phyloP scores from a whole-genome alignment of 176 grass and related monocot genomes.

The Elaeis guineensis region DNA sequence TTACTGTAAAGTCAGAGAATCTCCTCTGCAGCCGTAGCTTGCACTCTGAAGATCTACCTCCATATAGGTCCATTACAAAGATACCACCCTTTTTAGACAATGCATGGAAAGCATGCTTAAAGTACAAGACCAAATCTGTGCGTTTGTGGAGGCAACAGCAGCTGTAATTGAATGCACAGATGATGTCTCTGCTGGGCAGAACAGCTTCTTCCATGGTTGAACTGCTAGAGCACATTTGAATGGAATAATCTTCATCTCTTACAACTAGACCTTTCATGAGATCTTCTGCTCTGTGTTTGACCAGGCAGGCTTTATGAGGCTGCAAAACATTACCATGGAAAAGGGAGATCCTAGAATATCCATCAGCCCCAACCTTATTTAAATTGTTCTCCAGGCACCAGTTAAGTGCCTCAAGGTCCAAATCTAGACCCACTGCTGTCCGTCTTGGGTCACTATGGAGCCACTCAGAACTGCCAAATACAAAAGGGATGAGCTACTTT shows the following conservation, averaged over 20 bases:
- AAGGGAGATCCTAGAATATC: slow-evolving; percentile 65
- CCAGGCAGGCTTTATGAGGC: slow-evolving; percentile 34
- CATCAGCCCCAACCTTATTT: slow-evolving; percentile 58
- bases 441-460: slow-evolving; percentile 58
- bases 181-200: slow-evolving; percentile 75
- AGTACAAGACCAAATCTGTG: slow-evolving; percentile 83
- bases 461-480: slow-evolving; percentile 54
- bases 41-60: slow-evolving; percentile 77
- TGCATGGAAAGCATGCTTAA: slow-evolving; percentile 50
- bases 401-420: slow-evolving; percentile 88
- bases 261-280: slow-evolving; percentile 33
- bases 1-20: slow-evolving; percentile 74
- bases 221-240: slow-evolving; percentile 18
- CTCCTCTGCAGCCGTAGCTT: slow-evolving; percentile 70
- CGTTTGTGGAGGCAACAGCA: slow-evolving; percentile 79
- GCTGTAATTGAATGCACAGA: slow-evolving; percentile 98
- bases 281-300: slow-evolving; percentile 38
- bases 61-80: slow-evolving; percentile 97
- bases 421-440: slow-evolving; percentile 66
- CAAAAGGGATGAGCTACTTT: not conserved
- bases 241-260: slow-evolving; percentile 16
- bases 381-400: slow-evolving; percentile 85
- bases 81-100: slow-evolving; percentile 74
- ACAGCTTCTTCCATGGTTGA: slow-evolving; percentile 29
- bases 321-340: slow-evolving; percentile 88